Evolutionary conservation across 305 asterid genomes (phyloP), one percentile per base, ranked within the genome.

Genomic region (Striga hermonthica): DNA sequence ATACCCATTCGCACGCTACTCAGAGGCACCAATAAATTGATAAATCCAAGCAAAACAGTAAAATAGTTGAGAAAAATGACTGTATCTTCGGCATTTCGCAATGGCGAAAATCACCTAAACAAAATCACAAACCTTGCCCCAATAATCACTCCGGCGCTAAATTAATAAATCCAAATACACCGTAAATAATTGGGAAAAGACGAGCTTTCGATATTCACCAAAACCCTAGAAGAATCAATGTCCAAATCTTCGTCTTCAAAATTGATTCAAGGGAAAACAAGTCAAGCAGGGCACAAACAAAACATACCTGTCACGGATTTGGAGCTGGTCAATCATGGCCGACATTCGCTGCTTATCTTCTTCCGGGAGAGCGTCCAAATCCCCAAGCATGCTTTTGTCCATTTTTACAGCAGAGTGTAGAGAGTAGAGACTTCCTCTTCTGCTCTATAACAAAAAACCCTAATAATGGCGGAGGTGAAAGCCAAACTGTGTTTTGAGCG

Each of bases 381-480:
- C 97, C 41, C 88, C 95, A 40, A 92, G 81, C 97, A 89, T 86
- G 74, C 84, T 82, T 71, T 86, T 89, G 74, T 87, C 97, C 97
- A 92, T 88, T 74, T 68, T 72, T 64, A 66, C 73, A 49, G 57
- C 56, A 11, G 4, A 4, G 40, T 49, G 69, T 13, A 38, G 41
- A 14, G 9, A 22, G 55, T 54, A 34, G 50, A 5, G 15, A 41
- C 37, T 62, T 36, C 50, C 9, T 28, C 56, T 38, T 28, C 56
- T 38, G 67, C 66, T 65, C 39, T 55, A 61, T 73, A 22, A 22
- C 2, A 41, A 75, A 41, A 75, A 79, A 79, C 81, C 84, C 81
- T 80, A 76, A 70, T 80, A 76, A 70, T 39, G 15, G 31, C 4
- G 43, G 12, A 8, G 50, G n/a, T 1, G 57, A 50, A 9, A 34